A percentile compares a stretch with the other conserved stretches of the same genome.
phyloP scores from a whole-genome alignment of 2,329 filamentous ascomycete genomes.

The Knufia petricola region DNA sequence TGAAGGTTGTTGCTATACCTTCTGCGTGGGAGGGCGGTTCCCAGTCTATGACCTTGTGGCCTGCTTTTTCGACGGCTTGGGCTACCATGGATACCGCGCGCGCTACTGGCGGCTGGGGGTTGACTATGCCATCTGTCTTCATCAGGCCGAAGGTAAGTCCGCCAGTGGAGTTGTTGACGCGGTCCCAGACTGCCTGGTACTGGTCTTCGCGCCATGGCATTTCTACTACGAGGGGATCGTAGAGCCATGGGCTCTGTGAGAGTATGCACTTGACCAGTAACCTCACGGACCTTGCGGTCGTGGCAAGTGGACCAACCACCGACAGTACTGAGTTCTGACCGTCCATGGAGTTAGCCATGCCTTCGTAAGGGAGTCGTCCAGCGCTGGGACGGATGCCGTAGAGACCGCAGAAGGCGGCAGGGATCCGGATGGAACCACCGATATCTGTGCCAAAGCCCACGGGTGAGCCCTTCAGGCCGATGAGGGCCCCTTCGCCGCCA shows the following conservation, averaged over 20 bases:
- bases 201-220: slow-evolving; percentile 53
- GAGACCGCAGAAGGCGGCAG: slow-evolving; percentile 50
- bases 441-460: slow-evolving; percentile 51
- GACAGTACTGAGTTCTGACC: slow-evolving; percentile 56
- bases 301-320: slow-evolving; percentile 54
- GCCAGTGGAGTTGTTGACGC: slow-evolving; percentile 30
- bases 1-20: slow-evolving; percentile 31
- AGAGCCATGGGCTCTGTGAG: slow-evolving; percentile 51
- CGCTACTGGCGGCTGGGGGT: slow-evolving; percentile 48
- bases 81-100: slow-evolving; percentile 46
- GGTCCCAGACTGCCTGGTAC: slow-evolving; percentile 28
- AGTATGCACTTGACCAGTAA: slow-evolving; percentile 50
- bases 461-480: slow-evolving; percentile 44
- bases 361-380: slow-evolving; percentile 47
- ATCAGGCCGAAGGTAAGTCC: slow-evolving; percentile 48
- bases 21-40: slow-evolving; percentile 42
- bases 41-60: slow-evolving; percentile 53
- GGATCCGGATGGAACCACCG: slow-evolving; percentile 50
- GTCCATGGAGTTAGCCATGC: slow-evolving; percentile 53
- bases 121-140: slow-evolving; percentile 41
- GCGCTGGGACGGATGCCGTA: slow-evolving; percentile 47
- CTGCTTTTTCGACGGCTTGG: slow-evolving; percentile 40
- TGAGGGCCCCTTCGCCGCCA: slow-evolving; percentile 49
- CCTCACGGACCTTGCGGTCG: slow-evolving; percentile 44
- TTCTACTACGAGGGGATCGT: slow-evolving; percentile 53